Conservation (phyloP, 2,329 filamentous ascomycete species). For the Calonectria ilicicola region DNA sequence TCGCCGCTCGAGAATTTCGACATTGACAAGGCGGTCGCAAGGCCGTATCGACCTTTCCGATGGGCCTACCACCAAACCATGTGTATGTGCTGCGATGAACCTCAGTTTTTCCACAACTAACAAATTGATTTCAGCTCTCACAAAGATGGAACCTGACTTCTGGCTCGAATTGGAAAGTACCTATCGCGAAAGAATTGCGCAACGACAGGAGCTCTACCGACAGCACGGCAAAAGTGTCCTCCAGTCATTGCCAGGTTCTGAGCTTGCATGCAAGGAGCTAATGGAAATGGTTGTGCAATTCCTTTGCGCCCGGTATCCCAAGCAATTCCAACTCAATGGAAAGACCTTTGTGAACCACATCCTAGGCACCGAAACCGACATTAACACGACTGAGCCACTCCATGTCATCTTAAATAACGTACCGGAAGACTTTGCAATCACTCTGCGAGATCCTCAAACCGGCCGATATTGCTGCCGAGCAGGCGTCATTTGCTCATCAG, state of each 20-base stretch:
- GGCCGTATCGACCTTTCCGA: constrained; percentile 84
- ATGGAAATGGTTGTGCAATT: constrained; percentile 91
- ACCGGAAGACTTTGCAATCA: constrained; percentile 86
- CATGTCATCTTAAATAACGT: constrained; percentile 80
- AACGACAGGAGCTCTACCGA: constrained; percentile 74
- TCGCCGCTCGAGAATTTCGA: constrained; percentile 73
- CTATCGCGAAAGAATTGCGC: constrained; percentile 74
- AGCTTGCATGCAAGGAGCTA: constrained; percentile 84
- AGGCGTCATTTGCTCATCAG: constrained; percentile 80
- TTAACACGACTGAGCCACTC: constrained; percentile 74
- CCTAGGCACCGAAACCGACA: constrained; percentile 69
- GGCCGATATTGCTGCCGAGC: constrained; percentile 82
- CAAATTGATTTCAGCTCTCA: constrained; percentile 66
- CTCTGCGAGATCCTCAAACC: constrained; percentile 76
- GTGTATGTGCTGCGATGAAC: constrained; percentile 64
- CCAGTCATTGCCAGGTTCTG: constrained; percentile 77
- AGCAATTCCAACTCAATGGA: constrained; percentile 74
- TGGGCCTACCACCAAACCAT: constrained; percentile 93
- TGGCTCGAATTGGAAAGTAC: constrained; percentile 89
- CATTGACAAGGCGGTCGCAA: constrained; percentile 73
- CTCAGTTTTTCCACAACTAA: constrained; percentile 45
- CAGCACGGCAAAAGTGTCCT: constrained; percentile 75
- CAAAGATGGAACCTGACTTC: constrained; percentile 84
- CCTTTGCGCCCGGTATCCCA: constrained; percentile 80
- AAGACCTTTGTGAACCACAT: constrained; percentile 76